phyloP scores from a whole-genome alignment of 1,284 basidiomycete species.

The Schizophyllum amplum region DNA sequence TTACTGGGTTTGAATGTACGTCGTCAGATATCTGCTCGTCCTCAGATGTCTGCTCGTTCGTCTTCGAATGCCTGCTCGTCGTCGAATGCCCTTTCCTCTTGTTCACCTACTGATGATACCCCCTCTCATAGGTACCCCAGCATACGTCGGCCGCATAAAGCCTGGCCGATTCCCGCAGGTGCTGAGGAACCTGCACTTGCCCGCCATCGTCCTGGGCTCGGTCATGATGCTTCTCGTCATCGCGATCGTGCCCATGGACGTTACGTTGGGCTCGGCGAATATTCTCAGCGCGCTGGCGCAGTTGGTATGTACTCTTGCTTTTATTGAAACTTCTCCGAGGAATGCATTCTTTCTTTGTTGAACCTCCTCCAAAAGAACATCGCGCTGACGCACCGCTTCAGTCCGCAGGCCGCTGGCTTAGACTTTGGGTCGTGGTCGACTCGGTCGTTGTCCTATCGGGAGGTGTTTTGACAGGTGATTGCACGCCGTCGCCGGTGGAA shows the following conservation, averaged over 20 bases:
- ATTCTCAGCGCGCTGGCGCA: conserved; percentile 54
- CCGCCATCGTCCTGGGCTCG: conserved; percentile 46
- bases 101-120: no score
- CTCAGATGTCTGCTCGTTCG: conserved; percentile 2
- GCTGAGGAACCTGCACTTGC: conserved; percentile 55
- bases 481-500: neutral
- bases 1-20: conserved; percentile 63
- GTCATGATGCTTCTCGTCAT: conserved; percentile 49
- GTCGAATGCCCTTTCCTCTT: no score
- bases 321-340: neutral
- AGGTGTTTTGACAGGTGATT: conserved; percentile 55
- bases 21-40: conserved; percentile 6
- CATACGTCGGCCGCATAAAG: conserved; percentile 54
- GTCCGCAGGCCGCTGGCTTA: conserved; percentile 51
- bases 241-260: conserved; percentile 45
- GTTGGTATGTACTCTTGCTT: conserved; percentile 25
- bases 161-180: conserved; percentile 46
- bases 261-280: conserved; percentile 42
- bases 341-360: neutral
- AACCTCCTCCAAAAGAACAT: neutral
- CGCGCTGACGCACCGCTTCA: conserved; percentile 13
- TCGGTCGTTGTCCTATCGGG: conserved; percentile 60
- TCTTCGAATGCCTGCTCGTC: no score
- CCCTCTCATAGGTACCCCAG: conserved; percentile 41
- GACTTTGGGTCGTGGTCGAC: conserved; percentile 53